Conservation (phyloP, 208 protist genomes). For the Leptomonas pyrrhocoris region DNA sequence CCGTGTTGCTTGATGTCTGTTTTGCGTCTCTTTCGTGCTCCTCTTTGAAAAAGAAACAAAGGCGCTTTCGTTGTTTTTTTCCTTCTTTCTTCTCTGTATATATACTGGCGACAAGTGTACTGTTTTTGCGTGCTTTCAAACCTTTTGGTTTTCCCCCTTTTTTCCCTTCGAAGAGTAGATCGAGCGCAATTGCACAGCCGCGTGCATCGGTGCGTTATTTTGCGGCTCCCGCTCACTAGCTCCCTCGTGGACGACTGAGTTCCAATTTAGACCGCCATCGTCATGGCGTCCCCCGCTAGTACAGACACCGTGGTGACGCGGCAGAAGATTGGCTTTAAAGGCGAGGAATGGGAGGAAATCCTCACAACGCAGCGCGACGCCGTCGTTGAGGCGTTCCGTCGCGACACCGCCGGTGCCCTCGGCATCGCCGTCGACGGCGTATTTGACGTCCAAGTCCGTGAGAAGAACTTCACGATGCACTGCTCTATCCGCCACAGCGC, state of each 20-base stretch:
- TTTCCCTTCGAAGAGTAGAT: no score
- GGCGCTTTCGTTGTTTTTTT: neutral
- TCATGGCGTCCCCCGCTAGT: neutral
- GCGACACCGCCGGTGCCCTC: slow-evolving; percentile 35
- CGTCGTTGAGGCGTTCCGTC: slow-evolving; percentile 33
- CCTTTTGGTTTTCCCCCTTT: neutral
- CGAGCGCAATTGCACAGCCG: no score
- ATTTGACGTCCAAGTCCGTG: slow-evolving; percentile 34
- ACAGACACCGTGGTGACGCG: slow-evolving; percentile 29
- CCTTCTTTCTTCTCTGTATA: neutral
- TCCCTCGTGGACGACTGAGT: neutral
- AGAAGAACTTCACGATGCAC: slow-evolving; percentile 30
- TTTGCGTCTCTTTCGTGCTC: no score
- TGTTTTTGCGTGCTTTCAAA: no score
- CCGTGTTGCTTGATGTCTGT: neutral
- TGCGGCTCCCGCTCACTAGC: neutral
- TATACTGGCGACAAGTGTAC: neutral
- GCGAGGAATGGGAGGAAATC: slow-evolving; percentile 45
- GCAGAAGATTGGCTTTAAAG: slow-evolving; percentile 60
- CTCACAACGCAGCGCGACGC: slow-evolving; percentile 27
- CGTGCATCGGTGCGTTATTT: no score
- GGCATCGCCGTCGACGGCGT: slow-evolving; percentile 34
- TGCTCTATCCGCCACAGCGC: slow-evolving; percentile 52
- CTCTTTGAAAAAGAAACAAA: no score
- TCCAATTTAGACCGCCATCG: neutral